phyloP scores from a whole-genome alignment of 2,329 filamentous ascomycete species.

The Hypoxylon sp. region DNA sequence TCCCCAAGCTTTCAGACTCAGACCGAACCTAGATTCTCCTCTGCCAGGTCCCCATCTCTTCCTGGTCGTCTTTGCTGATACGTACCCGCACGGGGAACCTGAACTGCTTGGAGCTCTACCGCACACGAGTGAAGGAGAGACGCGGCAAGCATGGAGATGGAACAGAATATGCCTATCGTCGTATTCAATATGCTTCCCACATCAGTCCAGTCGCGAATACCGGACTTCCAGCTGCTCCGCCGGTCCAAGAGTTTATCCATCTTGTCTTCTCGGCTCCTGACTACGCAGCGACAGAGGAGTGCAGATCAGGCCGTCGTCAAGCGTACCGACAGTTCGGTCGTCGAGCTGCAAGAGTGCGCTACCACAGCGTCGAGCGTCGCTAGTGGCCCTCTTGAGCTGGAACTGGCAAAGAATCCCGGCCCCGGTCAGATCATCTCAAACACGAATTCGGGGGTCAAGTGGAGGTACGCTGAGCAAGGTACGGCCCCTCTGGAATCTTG shows the following conservation, averaged over 20 bases:
- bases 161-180: constrained; percentile 52
- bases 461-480: constrained; percentile 45
- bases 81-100: too few relatives aligned
- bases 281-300: constrained; percentile 10
- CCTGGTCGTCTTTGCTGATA: too few relatives aligned
- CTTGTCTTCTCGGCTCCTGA: constrained; percentile 38
- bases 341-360: constrained; percentile 16
- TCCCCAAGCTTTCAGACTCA: too few relatives aligned
- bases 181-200: constrained; percentile 63
- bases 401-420: not conserved
- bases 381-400: constrained; percentile 8
- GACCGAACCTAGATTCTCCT: too few relatives aligned
- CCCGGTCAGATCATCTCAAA: not conserved
- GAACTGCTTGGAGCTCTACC: too few relatives aligned
- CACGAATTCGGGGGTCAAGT: constrained; percentile 35
- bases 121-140: constrained; percentile 2
- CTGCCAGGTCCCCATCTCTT: too few relatives aligned
- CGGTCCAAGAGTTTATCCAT: constrained; percentile 49
- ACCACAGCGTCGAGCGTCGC: constrained; percentile 4
- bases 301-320: constrained; percentile 25
- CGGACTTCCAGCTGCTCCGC: constrained; percentile 58
- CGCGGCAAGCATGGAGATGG: constrained; percentile 30
- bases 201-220: constrained; percentile 59
- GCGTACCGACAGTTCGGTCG: constrained; percentile 20
- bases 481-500: constrained; percentile 6